These are phyloP conservation scores for Aegle marmelos DNA, from an alignment of 345 rosid genomes.

Conservation along the genomic window DNA sequence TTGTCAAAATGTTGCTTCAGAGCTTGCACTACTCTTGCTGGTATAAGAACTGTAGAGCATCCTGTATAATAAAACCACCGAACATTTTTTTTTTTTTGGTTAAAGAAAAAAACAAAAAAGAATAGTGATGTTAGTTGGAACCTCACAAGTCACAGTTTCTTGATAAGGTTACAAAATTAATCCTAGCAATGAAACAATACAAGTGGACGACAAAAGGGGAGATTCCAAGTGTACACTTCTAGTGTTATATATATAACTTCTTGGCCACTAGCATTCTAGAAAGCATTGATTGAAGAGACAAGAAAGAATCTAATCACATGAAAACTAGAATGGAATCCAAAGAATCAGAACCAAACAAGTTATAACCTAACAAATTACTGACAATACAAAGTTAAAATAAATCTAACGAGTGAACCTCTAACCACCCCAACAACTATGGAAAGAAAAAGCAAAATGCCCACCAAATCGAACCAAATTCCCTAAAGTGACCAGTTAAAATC, in stretches of 20 bases:
- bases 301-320: slow-evolving; percentile 29
- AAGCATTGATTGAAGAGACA: slow-evolving; percentile 11
- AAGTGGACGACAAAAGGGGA: slow-evolving; percentile 18
- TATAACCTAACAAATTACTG: background rate
- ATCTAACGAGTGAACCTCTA: background rate
- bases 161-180: background rate
- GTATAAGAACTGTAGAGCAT: slow-evolving; percentile 71
- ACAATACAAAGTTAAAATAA: slow-evolving; percentile 8
- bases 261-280: slow-evolving; percentile 16
- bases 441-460: background rate
- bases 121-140: slow-evolving; percentile 11
- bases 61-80: slow-evolving; percentile 37
- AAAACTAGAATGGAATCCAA: background rate
- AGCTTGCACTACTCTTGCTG: slow-evolving; percentile 85
- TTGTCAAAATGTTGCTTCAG: slow-evolving; percentile 68
- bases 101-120: background rate
- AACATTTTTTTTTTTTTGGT: background rate
- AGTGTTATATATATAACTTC: background rate
- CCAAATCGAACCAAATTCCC: slow-evolving; percentile 9
- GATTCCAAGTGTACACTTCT: slow-evolving; percentile 13
- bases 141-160: slow-evolving; percentile 1
- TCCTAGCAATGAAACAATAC: background rate
- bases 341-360: background rate
- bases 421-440: slow-evolving; percentile 18
- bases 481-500: background rate